Conservation (phyloP, 169 alveolate species). For the Plasmodium malariae region DNA sequence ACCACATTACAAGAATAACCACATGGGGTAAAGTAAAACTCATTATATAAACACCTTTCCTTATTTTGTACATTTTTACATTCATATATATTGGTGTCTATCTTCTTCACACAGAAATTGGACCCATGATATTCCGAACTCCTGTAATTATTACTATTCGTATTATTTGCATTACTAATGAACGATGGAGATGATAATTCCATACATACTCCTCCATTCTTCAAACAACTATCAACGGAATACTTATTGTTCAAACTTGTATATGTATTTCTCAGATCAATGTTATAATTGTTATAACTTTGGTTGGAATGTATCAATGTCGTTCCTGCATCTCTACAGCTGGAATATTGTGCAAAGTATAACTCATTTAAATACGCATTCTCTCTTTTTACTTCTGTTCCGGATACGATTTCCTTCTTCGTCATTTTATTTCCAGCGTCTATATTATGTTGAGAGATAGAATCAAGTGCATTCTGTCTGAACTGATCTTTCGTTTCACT, state of each 20-base stretch:
- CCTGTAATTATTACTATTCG: not conserved
- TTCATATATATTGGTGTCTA: constrained; percentile 53
- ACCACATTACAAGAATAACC: constrained; percentile 69
- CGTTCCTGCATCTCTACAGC: no score
- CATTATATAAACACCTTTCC: constrained; percentile 48
- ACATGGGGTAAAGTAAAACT: constrained; percentile 50
- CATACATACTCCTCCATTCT: not conserved
- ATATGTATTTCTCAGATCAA: not conserved
- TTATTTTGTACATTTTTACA: constrained; percentile 10
- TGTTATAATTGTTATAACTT: not conserved
- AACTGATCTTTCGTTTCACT: no score
- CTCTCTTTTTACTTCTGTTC: no score
- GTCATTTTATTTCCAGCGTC: no score
- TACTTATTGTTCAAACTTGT: not conserved
- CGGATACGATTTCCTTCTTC: no score
- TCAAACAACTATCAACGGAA: not conserved
- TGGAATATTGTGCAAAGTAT: no score
- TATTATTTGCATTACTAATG: not conserved
- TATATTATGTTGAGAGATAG: no score
- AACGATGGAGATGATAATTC: not conserved
- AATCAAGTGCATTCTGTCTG: no score
- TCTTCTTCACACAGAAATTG: constrained; percentile 2
- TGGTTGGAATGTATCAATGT: not conserved
- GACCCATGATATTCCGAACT: not conserved
- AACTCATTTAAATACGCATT: no score